Percentiles rank a stretch among this genome's conserved stretches.
Evolutionary conservation across 2,329 filamentous ascomycete genomes (phyloP).

Genomic region (Sporothrix euskadiensis): DNA sequence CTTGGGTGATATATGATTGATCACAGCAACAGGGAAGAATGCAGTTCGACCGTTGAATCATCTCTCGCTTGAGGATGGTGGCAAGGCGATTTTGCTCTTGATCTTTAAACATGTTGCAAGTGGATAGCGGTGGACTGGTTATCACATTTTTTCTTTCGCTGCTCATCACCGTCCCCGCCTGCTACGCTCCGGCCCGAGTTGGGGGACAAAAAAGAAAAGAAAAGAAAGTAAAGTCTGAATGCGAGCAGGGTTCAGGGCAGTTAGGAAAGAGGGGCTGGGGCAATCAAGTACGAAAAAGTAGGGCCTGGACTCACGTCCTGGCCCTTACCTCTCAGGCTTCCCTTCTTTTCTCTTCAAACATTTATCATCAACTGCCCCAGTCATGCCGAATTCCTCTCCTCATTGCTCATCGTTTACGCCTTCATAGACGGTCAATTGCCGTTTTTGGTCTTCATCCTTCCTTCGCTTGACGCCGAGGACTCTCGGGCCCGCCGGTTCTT

Average conservation of each 20-base stretch:
- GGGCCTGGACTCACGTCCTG: background rate
- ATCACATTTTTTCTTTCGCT: background rate
- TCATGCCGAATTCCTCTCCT: background rate
- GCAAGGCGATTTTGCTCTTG: background rate
- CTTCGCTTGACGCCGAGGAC: background rate
- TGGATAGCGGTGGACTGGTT: background rate
- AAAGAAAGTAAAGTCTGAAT: background rate
- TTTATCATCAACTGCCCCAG: background rate
- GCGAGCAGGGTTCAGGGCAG: conserved; percentile 6
- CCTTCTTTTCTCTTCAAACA: background rate
- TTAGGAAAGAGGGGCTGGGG: background rate
- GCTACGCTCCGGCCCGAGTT: conserved; percentile 12
- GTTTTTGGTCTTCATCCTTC: background rate
- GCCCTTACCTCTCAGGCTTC: background rate
- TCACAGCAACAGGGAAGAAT: background rate
- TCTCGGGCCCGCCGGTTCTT: background rate
- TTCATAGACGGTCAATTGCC: background rate
- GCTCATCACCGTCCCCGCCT: background rate
- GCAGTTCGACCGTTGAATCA: conserved; percentile 7
- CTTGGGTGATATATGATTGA: conserved; percentile 11
- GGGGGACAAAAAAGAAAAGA: background rate
- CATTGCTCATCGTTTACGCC: background rate
- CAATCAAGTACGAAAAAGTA: background rate
- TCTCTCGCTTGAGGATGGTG: background rate
- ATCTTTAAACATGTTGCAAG: background rate